These are phyloP conservation scores for Pyrenochaeta sp. DNA, from an alignment of 2,329 filamentous ascomycete genomes.

Conservation along the genomic window DNA sequence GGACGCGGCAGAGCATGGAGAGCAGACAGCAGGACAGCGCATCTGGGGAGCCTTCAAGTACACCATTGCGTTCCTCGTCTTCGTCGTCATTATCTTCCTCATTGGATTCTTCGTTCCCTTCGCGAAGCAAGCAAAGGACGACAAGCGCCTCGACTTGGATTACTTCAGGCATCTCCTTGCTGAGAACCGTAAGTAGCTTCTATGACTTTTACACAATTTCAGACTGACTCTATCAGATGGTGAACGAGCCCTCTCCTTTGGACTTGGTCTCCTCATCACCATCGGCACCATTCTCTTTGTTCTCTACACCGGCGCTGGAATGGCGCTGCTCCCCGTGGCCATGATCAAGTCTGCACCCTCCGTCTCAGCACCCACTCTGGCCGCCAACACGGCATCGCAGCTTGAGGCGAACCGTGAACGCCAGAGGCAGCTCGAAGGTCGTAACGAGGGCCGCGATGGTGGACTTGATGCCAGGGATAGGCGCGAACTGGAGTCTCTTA, in stretches of 20 bases:
- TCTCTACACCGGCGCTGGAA: constrained; percentile 85
- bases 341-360: constrained; percentile 92
- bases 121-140: constrained; percentile 68
- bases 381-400: constrained; percentile 78
- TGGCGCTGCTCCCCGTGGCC: constrained; percentile 87
- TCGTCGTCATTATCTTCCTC: constrained; percentile 84
- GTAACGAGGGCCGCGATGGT: constrained; percentile 77
- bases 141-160: constrained; percentile 80
- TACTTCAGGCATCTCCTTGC: constrained; percentile 87
- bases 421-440: constrained; percentile 88
- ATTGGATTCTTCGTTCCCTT: constrained; percentile 94
- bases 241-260: constrained; percentile 91
- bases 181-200: constrained; percentile 71
- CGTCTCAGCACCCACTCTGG: constrained; percentile 81
- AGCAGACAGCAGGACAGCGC: constrained; percentile 73
- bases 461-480: constrained; percentile 85
- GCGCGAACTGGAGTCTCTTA: constrained; percentile 84
- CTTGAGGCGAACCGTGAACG: constrained; percentile 89
- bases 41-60: constrained; percentile 91
- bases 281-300: constrained; percentile 87
- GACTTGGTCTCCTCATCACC: constrained; percentile 85
- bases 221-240: constrained; percentile 65
- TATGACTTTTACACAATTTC: constrained; percentile 6
- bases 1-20: constrained; percentile 81
- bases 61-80: constrained; percentile 81